A percentile compares a stretch with the other conserved stretches of the same genome.
phyloP scores from a whole-genome alignment of 768 basidiomycete species.

The Suillus subaureus region DNA sequence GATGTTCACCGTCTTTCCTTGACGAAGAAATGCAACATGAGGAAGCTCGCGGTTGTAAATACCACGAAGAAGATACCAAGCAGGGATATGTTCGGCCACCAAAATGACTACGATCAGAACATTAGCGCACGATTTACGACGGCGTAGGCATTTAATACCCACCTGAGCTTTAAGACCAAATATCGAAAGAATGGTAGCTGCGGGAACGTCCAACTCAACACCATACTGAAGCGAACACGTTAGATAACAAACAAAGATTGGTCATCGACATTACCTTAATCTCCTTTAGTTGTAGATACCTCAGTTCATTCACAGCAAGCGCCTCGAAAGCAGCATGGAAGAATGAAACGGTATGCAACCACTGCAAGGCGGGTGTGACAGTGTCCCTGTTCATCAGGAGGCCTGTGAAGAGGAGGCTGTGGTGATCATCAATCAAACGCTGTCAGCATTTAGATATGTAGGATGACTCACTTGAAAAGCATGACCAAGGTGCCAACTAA shows the following conservation, averaged over 20 bases:
- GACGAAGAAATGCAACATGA: slow-evolving; percentile 85
- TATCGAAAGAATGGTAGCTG: slow-evolving; percentile 90
- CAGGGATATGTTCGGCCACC: slow-evolving; percentile 95
- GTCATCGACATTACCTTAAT: slow-evolving; percentile 59
- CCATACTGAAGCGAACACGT: slow-evolving; percentile 66
- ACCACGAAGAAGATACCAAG: slow-evolving; percentile 84
- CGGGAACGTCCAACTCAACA: slow-evolving; percentile 94
- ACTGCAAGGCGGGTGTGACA: slow-evolving; percentile 68
- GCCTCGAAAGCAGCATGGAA: slow-evolving; percentile 99
- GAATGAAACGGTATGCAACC: slow-evolving; percentile 92
- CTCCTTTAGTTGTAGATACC: slow-evolving; percentile 92
- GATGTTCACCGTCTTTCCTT: slow-evolving; percentile 58
- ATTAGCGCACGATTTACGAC: background rate
- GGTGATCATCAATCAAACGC: slow-evolving; percentile 10
- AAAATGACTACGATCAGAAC: slow-evolving; percentile 70
- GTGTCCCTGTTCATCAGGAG: slow-evolving; percentile 93
- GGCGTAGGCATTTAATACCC: slow-evolving; percentile 15
- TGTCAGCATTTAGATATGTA: slow-evolving; percentile 10
- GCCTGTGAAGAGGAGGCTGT: slow-evolving; percentile 92
- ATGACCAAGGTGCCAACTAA: slow-evolving; percentile 94
- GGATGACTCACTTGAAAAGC: slow-evolving; percentile 88
- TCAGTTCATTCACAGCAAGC: slow-evolving; percentile 94
- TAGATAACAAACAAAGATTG: background rate
- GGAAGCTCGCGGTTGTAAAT: slow-evolving; percentile 76
- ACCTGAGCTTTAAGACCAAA: slow-evolving; percentile 92